Evolutionary conservation across 495 filamentous ascomycete genomes (phyloP).

Genomic region (Pseudomonodictys pantanalensis): DNA sequence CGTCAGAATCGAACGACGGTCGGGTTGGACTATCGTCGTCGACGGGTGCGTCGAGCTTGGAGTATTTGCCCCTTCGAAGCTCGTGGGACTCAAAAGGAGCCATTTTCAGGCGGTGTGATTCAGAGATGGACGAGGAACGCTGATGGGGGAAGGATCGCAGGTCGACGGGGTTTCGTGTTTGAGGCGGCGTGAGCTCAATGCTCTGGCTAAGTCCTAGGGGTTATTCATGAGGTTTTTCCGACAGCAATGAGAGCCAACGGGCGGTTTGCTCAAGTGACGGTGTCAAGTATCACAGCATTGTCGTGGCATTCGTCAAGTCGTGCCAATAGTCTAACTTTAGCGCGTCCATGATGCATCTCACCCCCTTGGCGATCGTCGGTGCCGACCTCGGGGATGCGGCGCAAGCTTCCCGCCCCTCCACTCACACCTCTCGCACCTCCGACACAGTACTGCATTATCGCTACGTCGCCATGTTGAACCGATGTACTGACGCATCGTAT

Average conservation of each 20-base stretch:
- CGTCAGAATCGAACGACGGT: constrained; percentile 29
- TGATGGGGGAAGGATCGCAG: neutral
- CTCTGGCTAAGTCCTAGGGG: neutral
- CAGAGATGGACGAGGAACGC: neutral
- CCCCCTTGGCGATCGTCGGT: too few relatives aligned
- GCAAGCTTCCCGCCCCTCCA: too few relatives aligned
- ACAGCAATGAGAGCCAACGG: too few relatives aligned
- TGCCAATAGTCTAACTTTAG: too few relatives aligned
- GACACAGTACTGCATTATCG: too few relatives aligned
- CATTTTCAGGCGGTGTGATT: neutral
- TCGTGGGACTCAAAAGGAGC: constrained; percentile 23
- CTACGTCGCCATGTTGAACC: too few relatives aligned
- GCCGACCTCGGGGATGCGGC: too few relatives aligned
- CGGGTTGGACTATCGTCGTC: constrained; percentile 29
- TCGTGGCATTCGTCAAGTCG: constrained; percentile 13
- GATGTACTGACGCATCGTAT: too few relatives aligned
- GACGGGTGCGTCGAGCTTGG: constrained; percentile 26
- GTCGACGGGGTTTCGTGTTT: neutral
- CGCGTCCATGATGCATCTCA: too few relatives aligned
- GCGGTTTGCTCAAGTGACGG: too few relatives aligned
- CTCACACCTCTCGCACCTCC: too few relatives aligned
- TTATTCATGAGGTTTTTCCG: neutral
- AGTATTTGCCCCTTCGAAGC: constrained; percentile 34
- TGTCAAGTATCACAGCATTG: constrained; percentile 5
- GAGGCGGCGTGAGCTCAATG: constrained; percentile 12